Percentiles rank a stretch among this genome's conserved stretches.
Evolutionary conservation across 2,329 filamentous ascomycete species (phyloP).

Genomic region (Pseudonectria buxi): DNA sequence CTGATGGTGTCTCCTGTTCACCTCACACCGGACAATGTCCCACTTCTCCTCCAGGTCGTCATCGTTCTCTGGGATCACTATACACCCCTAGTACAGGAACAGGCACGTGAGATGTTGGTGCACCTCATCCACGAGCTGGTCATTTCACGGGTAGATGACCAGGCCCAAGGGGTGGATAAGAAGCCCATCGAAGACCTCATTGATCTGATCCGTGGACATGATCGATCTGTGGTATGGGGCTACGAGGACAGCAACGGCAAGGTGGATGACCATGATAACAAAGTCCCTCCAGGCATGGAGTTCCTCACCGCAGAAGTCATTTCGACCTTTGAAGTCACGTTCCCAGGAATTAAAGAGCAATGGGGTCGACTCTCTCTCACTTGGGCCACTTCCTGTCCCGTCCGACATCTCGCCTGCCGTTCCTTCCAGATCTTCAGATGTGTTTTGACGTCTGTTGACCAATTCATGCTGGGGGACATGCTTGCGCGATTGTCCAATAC

Average conservation of each 20-base stretch:
- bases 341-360: constrained; percentile 79
- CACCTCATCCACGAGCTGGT: constrained; percentile 95
- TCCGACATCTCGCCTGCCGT: constrained; percentile 87
- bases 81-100: constrained; percentile 87
- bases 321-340: constrained; percentile 75
- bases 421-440: constrained; percentile 98
- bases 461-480: constrained; percentile 95
- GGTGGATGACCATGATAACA: constrained; percentile 64
- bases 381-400: constrained; percentile 96
- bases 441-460: constrained; percentile 83
- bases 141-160: constrained; percentile 68
- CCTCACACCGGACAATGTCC: constrained; percentile 70
- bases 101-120: constrained; percentile 94
- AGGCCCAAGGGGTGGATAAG: constrained; percentile 55
- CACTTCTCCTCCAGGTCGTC: constrained; percentile 82
- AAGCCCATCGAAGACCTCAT: constrained; percentile 80
- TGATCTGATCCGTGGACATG: constrained; percentile 77
- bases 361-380: constrained; percentile 87
- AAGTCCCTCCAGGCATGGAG: constrained; percentile 83
- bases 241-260: constrained; percentile 89
- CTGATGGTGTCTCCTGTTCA: constrained; percentile 90
- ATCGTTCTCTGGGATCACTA: constrained; percentile 98
- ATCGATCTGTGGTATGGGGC: constrained; percentile 79
- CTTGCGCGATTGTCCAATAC: constrained; percentile 91
- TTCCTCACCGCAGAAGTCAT: constrained; percentile 76